phyloP scores from a whole-genome alignment of 495 filamentous ascomycete genomes.

The Neurospora sp. region DNA sequence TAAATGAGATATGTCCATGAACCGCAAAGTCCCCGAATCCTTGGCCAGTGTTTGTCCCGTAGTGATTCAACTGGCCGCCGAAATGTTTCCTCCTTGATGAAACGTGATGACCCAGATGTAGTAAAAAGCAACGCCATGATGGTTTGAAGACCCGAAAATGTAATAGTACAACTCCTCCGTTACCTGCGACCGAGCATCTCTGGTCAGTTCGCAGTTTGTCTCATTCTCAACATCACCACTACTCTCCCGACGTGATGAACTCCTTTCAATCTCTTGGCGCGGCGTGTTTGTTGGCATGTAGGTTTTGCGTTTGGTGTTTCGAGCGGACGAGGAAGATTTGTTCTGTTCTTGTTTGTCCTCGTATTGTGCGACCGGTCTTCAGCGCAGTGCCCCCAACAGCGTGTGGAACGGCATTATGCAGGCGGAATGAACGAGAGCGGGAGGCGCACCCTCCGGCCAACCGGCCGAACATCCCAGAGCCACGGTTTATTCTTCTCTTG shows the following conservation, averaged over 20 bases:
- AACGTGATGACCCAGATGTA: background rate
- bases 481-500: background rate
- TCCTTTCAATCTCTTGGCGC: background rate
- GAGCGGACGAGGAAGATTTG: background rate
- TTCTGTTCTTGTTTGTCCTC: background rate
- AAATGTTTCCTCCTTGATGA: background rate
- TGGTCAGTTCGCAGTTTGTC: background rate
- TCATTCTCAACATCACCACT: background rate
- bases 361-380: background rate
- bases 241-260: background rate
- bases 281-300: background rate
- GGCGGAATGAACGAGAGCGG: background rate
- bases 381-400: background rate
- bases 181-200: background rate
- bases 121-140: background rate
- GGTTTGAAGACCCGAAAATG: background rate
- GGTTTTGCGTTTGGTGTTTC: background rate
- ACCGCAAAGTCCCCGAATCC: background rate
- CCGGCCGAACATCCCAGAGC: background rate
- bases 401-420: background rate
- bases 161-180: background rate
- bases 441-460: background rate
- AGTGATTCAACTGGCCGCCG: background rate
- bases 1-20: background rate
- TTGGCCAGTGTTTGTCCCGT: background rate